These are phyloP conservation scores for Cylindricascospora bacillispora DNA, from an alignment of 1,139 yeast genomes.

Conservation along the genomic window DNA sequence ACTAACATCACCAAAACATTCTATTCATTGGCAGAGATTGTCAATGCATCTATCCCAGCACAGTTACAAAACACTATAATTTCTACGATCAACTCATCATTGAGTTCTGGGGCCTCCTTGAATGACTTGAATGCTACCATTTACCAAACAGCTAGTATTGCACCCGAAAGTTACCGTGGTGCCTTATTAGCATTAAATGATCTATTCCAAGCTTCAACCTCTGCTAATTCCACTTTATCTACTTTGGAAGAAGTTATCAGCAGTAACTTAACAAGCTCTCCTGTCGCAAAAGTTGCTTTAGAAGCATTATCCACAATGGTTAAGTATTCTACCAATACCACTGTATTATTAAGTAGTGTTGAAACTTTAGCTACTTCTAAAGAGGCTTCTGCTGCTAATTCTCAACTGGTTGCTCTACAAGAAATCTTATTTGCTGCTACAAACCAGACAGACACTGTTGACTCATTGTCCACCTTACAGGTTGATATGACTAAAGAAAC, in stretches of 20 bases:
- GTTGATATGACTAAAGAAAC: slow-evolving; percentile 9
- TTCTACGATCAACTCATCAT: slow-evolving; percentile 2
- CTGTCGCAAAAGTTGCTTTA: slow-evolving; percentile 15
- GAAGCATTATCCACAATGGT: slow-evolving; percentile 11
- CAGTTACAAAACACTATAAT: slow-evolving; percentile 3
- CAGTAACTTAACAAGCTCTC: slow-evolving; percentile 15
- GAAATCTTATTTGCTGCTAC: slow-evolving; percentile 14
- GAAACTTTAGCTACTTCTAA: slow-evolving; percentile 12
- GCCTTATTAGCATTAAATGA: slow-evolving; percentile 9
- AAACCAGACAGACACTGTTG: slow-evolving; percentile 15
- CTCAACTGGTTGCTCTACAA: slow-evolving; percentile 16
- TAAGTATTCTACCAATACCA: slow-evolving; percentile 11
- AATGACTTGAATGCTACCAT: slow-evolving; percentile 4
- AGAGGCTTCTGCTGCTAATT: slow-evolving; percentile 14
- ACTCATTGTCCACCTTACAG: slow-evolving; percentile 11
- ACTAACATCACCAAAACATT: slow-evolving; percentile 22
- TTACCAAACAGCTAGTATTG: slow-evolving; percentile 8
- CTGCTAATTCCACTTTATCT: slow-evolving; percentile 13
- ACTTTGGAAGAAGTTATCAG: slow-evolving; percentile 12
- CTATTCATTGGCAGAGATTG: slow-evolving; percentile 16
- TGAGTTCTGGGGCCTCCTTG: slow-evolving; percentile 1
- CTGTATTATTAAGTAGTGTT: slow-evolving; percentile 12
- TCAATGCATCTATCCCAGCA: slow-evolving; percentile 19
- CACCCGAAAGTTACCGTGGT: slow-evolving; percentile 6
- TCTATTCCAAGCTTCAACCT: slow-evolving; percentile 7